Base-by-base conservation (phyloP, 345 rosid species). In the Xanthoceras sorbifolium region DNA sequence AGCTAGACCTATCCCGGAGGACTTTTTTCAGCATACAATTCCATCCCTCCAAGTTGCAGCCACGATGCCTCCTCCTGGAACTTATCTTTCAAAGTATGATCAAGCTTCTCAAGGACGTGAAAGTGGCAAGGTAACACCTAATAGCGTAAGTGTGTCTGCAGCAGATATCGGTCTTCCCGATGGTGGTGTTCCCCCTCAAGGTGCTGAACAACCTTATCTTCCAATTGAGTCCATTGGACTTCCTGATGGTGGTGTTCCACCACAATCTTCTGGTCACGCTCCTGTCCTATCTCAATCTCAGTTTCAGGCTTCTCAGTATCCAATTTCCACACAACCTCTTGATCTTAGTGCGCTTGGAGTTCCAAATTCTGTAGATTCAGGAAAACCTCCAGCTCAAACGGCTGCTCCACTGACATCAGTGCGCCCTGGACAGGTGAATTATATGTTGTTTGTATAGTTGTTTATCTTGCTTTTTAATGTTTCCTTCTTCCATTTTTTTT, bases 311-410 rank as follows among this genome's bases (percentile, higher is more conserved):
- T 71, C 89, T 55, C 91, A 82, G 81, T 77, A 48, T 57, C 89
- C 89, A 1, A 59, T 86, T 64, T 87, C 92, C 64, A 78, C 90
- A 1, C 95, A 91, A 74, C 98, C 98, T 78, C 97, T 96, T 80
- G 98, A 93, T 86, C 98, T 93, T 75, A 93, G 97, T 68, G 85
- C 86, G 54, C 98, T 96, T 64, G 98, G 98, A 80, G 94, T 88
- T 76, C 84, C 87, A 73, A 84, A 84, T 79, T 80, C 95, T 25
- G 82, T 63, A 25, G 93, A 93, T 76, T 84, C 94, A 20, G 95
- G 85, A 75, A 96, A 93, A 77, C 86, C 93, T 74, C 72, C 87
- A 66, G 79, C 54, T 11, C 90, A 68, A 54, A 82, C 91, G 72
- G 66, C 90, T 63, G 77, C 92, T 31, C 89, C 90, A 25, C 93